Evolutionary conservation across 2,329 filamentous ascomycete genomes (phyloP).

Genomic region (Monosporascus sp.): DNA sequence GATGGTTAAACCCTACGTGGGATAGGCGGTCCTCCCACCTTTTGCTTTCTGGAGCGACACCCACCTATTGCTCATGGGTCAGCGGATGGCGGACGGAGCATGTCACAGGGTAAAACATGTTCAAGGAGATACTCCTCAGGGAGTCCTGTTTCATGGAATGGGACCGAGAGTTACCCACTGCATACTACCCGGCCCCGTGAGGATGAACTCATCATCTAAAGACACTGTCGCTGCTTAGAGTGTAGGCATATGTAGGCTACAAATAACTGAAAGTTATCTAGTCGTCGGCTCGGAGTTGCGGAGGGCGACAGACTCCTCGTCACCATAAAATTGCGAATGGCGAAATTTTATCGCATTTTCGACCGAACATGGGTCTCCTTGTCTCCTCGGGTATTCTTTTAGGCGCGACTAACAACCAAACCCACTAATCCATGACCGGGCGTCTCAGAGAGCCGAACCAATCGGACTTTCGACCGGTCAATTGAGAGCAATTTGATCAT

Average conservation of each 20-base stretch:
- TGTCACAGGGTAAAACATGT: too few relatives aligned
- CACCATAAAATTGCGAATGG: not conserved
- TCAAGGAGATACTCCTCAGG: too few relatives aligned
- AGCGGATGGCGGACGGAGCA: not conserved
- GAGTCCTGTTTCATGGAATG: too few relatives aligned
- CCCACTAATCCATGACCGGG: not conserved
- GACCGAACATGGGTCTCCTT: too few relatives aligned
- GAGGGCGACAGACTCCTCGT: not conserved
- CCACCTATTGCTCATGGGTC: constrained; percentile 1
- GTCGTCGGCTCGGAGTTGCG: not conserved
- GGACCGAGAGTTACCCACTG: not conserved
- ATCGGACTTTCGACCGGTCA: not conserved
- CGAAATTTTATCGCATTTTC: too few relatives aligned
- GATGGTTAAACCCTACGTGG: not conserved
- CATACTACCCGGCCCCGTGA: not conserved
- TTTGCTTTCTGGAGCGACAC: constrained; percentile 35
- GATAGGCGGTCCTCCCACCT: constrained; percentile 20
- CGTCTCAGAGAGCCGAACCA: not conserved
- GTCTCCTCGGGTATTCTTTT: not conserved
- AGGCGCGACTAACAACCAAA: not conserved
- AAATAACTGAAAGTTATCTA: too few relatives aligned
- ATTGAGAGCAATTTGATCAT: too few relatives aligned
- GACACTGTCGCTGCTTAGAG: not conserved
- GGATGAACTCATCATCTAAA: not conserved
- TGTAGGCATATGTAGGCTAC: not conserved